These are phyloP conservation scores for Mesostigma viride DNA, from an alignment of 139 green algal species.

Conservation along the genomic window DNA sequence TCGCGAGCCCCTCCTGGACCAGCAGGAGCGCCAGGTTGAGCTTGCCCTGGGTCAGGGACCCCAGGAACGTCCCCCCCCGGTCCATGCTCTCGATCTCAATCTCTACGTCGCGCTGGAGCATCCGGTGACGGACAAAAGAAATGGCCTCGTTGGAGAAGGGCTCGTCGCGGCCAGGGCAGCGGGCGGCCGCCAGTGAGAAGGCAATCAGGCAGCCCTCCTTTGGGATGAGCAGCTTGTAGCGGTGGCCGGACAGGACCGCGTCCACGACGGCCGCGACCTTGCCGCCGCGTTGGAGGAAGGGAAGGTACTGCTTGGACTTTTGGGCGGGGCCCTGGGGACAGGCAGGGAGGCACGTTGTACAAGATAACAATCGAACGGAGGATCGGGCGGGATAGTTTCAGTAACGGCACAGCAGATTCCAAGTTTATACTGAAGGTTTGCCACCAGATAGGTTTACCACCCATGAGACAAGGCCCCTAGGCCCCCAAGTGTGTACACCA, in stretches of 20 bases:
- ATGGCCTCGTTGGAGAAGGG: slow-evolving; percentile 72
- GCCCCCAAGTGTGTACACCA: too few relatives aligned
- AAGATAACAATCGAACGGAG: too few relatives aligned
- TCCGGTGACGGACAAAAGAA: slow-evolving; percentile 56
- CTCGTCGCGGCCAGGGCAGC: slow-evolving; percentile 56
- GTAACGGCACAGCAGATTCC: too few relatives aligned
- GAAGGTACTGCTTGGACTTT: slow-evolving; percentile 78
- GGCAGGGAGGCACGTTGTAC: too few relatives aligned
- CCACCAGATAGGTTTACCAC: too few relatives aligned
- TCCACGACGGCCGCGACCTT: slow-evolving; percentile 62
- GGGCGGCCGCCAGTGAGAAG: slow-evolving; percentile 76
- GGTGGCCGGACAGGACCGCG: slow-evolving; percentile 67
- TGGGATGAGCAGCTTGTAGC: slow-evolving; percentile 67
- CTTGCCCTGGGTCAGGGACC: slow-evolving; percentile 25
- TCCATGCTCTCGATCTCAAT: slow-evolving; percentile 65
- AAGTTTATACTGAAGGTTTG: too few relatives aligned
- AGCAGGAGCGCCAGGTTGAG: slow-evolving; percentile 58
- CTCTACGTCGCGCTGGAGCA: slow-evolving; percentile 57
- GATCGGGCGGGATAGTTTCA: too few relatives aligned
- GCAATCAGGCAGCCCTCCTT: slow-evolving; percentile 77
- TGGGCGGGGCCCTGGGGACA: slow-evolving; percentile 19
- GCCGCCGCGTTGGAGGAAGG: slow-evolving; percentile 78
- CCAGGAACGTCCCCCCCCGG: slow-evolving; percentile 87
- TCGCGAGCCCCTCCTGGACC: slow-evolving; percentile 62
- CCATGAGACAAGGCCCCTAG: too few relatives aligned